Percentiles rank a stretch among this genome's conserved stretches.
These are phyloP conservation scores for Lactarius sp. DNA, from an alignment of 768 basidiomycete species.

Conservation along the genomic window DNA sequence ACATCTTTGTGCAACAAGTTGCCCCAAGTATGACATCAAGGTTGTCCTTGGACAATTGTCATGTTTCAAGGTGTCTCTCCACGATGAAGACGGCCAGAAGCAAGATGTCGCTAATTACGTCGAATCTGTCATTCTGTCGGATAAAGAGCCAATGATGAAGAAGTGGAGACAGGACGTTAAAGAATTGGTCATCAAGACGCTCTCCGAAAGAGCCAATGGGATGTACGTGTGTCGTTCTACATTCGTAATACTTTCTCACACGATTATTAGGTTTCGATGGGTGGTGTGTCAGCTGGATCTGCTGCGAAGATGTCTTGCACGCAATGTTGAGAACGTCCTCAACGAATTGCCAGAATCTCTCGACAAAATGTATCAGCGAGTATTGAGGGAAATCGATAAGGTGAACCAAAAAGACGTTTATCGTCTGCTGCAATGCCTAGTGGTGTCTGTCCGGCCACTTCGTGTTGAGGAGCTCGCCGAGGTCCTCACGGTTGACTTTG, in stretches of 20 bases:
- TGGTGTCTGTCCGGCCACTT: neutral
- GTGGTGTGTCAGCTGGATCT: neutral
- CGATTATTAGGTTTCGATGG: neutral
- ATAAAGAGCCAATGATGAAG: constrained; percentile 30
- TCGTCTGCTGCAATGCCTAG: neutral
- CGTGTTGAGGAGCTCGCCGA: neutral
- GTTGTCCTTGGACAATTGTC: neutral
- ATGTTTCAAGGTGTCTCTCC: neutral
- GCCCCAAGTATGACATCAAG: neutral
- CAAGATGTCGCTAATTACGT: neutral
- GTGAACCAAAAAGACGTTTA: neutral
- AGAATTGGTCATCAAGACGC: neutral
- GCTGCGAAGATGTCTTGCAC: neutral
- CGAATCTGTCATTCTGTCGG: neutral
- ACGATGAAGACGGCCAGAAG: neutral
- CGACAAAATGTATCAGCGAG: neutral
- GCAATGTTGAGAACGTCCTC: neutral
- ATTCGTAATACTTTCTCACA: neutral
- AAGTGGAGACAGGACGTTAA: neutral
- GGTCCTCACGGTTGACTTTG: neutral
- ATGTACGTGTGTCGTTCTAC: neutral
- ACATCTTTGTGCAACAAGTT: neutral
- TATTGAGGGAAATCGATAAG: neutral
- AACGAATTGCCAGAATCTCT: neutral
- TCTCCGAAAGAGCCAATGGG: neutral